A percentile compares a stretch with the other conserved stretches of the same genome.
phyloP scores from a whole-genome alignment of 495 filamentous ascomycete genomes.

The Lepraria neglecta region DNA sequence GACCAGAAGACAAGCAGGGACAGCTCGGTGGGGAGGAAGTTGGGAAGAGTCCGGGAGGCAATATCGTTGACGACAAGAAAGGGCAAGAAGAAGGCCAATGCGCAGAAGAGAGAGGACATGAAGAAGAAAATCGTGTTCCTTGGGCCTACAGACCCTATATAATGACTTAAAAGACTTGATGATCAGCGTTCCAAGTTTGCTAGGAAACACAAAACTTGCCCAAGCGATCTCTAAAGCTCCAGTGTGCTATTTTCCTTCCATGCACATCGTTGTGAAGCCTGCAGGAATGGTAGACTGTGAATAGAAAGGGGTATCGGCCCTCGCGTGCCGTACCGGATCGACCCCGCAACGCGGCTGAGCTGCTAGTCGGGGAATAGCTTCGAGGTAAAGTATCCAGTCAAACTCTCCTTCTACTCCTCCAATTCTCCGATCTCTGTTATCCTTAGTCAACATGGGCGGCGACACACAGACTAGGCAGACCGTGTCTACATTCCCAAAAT shows the following conservation, averaged over 20 bases:
- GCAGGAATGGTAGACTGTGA: too few relatives aligned
- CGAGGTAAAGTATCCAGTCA: not conserved
- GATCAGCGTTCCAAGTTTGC: not conserved
- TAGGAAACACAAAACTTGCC: not conserved
- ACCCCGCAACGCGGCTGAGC: conserved; percentile 7
- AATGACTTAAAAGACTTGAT: conserved; percentile 3
- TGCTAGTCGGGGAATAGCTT: not conserved
- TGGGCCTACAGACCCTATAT: conserved; percentile 32
- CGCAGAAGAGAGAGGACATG: conserved; percentile 36
- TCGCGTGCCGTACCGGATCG: conserved; percentile 1
- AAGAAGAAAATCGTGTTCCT: conserved; percentile 44
- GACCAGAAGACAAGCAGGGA: not conserved
- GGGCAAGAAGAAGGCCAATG: conserved; percentile 23
- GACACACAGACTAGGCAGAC: conserved; percentile 28
- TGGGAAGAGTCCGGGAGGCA: not conserved
- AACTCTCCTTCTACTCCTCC: not conserved
- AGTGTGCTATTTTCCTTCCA: not conserved
- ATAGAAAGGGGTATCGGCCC: too few relatives aligned
- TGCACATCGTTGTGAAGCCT: too few relatives aligned
- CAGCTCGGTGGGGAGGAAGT: not conserved
- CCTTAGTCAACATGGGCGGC: conserved; percentile 37
- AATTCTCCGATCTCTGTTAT: not conserved
- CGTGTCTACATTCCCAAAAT: conserved; percentile 44
- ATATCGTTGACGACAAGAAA: conserved; percentile 20
- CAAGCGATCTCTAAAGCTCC: too few relatives aligned